phyloP scores from a whole-genome alignment of 306 rosid genomes.

The Quercus bicolor region DNA sequence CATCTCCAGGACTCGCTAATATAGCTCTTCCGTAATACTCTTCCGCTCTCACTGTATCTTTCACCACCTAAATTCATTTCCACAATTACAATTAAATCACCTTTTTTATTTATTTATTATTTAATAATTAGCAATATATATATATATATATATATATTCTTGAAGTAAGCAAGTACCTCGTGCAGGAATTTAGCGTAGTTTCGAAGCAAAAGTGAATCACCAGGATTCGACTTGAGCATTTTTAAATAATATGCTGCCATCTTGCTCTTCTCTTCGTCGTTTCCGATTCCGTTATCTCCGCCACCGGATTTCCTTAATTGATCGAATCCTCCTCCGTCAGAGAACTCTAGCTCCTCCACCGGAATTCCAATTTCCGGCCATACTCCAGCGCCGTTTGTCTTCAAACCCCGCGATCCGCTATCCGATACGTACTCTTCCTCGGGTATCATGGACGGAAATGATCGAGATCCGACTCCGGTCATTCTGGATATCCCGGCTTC shows the following conservation, averaged over 20 bases:
- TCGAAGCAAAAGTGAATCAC: constrained; percentile 70
- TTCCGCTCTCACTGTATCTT: constrained; percentile 60
- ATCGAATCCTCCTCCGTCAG: constrained; percentile 27
- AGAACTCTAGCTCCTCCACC: constrained; percentile 9
- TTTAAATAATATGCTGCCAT: constrained; percentile 64
- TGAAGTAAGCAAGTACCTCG: constrained; percentile 42
- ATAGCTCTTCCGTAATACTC: constrained; percentile 81
- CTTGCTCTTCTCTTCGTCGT: constrained; percentile 39
- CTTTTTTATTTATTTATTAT: too few relatives aligned
- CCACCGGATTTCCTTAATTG: background rate
- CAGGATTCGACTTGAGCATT: constrained; percentile 66
- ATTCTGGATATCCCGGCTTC: background rate
- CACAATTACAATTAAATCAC: constrained; percentile 23
- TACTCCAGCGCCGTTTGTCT: background rate
- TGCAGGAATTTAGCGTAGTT: constrained; percentile 80
- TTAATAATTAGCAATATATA: background rate
- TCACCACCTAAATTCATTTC: constrained; percentile 42
- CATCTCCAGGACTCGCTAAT: constrained; percentile 67
- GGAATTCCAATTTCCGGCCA: constrained; percentile 20
- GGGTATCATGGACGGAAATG: constrained; percentile 24
- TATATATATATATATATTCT: background rate
- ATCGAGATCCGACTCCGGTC: constrained; percentile 19
- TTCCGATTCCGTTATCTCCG: constrained; percentile 13
- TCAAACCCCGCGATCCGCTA: background rate
- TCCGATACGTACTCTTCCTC: constrained; percentile 21